Evolutionary conservation across 2,329 filamentous ascomycete genomes (phyloP).

Genomic region (Penicillium hesseltinei): DNA sequence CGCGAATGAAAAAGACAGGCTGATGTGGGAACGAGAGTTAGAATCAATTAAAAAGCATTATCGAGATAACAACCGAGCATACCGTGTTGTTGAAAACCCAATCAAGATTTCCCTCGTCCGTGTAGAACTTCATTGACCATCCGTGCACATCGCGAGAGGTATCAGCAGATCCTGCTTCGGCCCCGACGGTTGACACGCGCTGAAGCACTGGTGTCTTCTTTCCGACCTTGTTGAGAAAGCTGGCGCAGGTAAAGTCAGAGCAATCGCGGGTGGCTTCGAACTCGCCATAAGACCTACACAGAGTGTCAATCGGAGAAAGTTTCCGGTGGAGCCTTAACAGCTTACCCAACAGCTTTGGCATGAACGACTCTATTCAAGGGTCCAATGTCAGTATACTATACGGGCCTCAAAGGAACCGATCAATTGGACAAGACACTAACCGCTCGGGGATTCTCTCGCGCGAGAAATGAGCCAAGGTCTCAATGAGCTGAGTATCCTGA

Average conservation of each 20-base stretch:
- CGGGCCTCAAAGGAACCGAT: not conserved
- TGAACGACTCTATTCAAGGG: slow-evolving; percentile 17
- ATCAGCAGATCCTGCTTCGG: slow-evolving; percentile 49
- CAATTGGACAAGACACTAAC: slow-evolving; percentile 5
- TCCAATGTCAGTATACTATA: not conserved
- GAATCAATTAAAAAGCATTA: not conserved
- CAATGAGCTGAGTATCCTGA: slow-evolving; percentile 58
- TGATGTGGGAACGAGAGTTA: not conserved
- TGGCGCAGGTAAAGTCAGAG: slow-evolving; percentile 55
- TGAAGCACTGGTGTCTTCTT: slow-evolving; percentile 53
- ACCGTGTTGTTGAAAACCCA: slow-evolving; percentile 42
- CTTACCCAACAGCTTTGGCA: slow-evolving; percentile 28
- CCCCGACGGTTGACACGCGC: slow-evolving; percentile 49
- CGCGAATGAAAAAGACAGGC: slow-evolving; percentile 67
- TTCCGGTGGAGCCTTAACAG: slow-evolving; percentile 48
- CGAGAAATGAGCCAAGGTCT: slow-evolving; percentile 59
- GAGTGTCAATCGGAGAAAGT: not conserved
- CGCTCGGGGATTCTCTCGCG: slow-evolving; percentile 61
- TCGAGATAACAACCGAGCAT: not conserved
- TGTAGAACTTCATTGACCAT: slow-evolving; percentile 51
- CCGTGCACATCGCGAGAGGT: slow-evolving; percentile 50
- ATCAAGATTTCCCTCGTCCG: slow-evolving; percentile 52
- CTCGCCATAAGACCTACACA: slow-evolving; percentile 44
- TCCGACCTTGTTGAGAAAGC: slow-evolving; percentile 54
- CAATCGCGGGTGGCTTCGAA: slow-evolving; percentile 63